These are phyloP conservation scores for Neobulgaria alba DNA, from an alignment of 2,329 filamentous ascomycete genomes.

Conservation along the genomic window DNA sequence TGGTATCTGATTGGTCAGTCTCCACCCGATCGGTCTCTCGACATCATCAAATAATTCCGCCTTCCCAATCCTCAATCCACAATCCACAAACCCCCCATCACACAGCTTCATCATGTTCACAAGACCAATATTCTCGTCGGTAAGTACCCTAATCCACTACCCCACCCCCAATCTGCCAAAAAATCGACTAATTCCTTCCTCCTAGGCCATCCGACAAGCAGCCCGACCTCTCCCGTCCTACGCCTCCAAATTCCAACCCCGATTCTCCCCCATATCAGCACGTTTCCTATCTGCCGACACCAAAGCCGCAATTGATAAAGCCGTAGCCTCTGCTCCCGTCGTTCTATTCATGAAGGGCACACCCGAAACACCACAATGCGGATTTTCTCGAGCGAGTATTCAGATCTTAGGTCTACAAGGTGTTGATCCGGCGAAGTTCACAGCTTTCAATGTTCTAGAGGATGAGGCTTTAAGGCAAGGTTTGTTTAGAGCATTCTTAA, in stretches of 20 bases:
- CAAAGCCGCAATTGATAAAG: slow-evolving; percentile 78
- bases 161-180: background rate
- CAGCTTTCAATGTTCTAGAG: slow-evolving; percentile 96
- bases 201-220: slow-evolving; percentile 34
- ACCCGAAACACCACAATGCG: slow-evolving; percentile 90
- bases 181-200: background rate
- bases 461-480: slow-evolving; percentile 77
- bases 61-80: background rate
- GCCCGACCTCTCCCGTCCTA: slow-evolving; percentile 5
- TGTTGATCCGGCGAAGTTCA: slow-evolving; percentile 90
- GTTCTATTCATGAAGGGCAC: slow-evolving; percentile 99
- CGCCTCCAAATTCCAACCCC: slow-evolving; percentile 10
- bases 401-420: slow-evolving; percentile 93
- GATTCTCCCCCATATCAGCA: slow-evolving; percentile 18
- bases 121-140: slow-evolving; percentile 25
- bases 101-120: slow-evolving; percentile 26
- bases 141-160: slow-evolving; percentile 3
- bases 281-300: slow-evolving; percentile 77
- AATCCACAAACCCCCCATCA: background rate
- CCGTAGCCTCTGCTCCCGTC: slow-evolving; percentile 78
- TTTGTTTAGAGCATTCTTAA: too few relatives aligned
- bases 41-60: background rate
- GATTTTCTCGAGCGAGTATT: slow-evolving; percentile 90
- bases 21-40: background rate
- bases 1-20: background rate